A percentile compares a stretch with the other conserved stretches of the same genome.
Conservation (phyloP, 1,284 basidiomycete species). For the Malassezia equina region DNA sequence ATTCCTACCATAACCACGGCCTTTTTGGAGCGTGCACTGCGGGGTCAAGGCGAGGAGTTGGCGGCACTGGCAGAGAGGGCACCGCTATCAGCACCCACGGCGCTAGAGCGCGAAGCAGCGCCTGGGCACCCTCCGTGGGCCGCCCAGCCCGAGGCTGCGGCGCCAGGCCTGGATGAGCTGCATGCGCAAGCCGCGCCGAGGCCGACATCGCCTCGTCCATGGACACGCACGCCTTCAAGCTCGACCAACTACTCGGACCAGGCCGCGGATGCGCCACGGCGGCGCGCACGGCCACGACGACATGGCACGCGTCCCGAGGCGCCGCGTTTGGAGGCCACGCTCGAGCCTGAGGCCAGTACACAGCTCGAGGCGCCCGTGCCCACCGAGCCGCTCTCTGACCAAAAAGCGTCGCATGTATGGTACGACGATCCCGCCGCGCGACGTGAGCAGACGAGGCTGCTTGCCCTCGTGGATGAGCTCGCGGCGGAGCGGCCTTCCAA, state of each 20-base stretch:
- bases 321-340: background rate
- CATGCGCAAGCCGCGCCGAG: too few species aligned
- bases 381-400: background rate
- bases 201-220: background rate
- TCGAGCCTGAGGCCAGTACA: too few species aligned
- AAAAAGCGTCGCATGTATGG: conserved; percentile 15
- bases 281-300: background rate
- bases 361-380: background rate
- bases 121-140: background rate
- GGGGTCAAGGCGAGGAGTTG: background rate
- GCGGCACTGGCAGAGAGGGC: background rate
- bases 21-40: conserved; percentile 1
- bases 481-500: background rate
- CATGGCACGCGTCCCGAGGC: background rate
- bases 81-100: background rate
- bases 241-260: background rate
- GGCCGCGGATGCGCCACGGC: background rate
- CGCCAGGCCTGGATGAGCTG: too few species aligned
- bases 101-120: too few species aligned
- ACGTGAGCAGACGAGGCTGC: conserved; percentile 21
- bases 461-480: conserved; percentile 21
- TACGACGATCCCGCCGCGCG: conserved; percentile 30
- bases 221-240: background rate
- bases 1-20: conserved; percentile 1
- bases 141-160: too few species aligned